Evolutionary conservation across 495 filamentous ascomycete species (phyloP).

Genomic region (Aspergillus kassunensis): DNA sequence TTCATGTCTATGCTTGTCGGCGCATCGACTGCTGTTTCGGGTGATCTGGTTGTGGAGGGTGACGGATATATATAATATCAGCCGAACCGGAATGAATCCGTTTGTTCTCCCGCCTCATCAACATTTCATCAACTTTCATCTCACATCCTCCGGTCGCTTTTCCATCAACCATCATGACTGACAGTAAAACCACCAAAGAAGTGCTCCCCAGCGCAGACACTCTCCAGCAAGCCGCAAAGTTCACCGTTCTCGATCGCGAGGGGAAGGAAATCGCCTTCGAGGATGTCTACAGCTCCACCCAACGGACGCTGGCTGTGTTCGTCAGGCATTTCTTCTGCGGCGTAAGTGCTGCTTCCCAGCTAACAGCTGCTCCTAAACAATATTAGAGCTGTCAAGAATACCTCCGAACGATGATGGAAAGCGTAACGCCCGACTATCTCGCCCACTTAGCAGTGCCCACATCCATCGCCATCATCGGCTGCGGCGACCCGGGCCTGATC

Average conservation of each 20-base stretch:
- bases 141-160: too few species aligned
- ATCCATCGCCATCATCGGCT: conserved; percentile 70
- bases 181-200: too few species aligned
- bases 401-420: conserved; percentile 57
- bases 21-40: not conserved
- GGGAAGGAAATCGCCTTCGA: conserved; percentile 63
- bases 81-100: too few species aligned
- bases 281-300: conserved; percentile 57
- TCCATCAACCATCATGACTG: too few species aligned
- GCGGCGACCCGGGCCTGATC: conserved; percentile 72
- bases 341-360: conserved; percentile 42
- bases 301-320: conserved; percentile 70
- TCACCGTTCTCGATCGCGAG: conserved; percentile 60
- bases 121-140: not conserved
- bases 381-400: conserved; percentile 59
- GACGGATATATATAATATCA: too few species aligned
- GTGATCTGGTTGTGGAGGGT: too few species aligned
- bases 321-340: conserved; percentile 90
- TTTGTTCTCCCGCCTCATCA: not conserved
- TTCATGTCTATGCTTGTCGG: not conserved
- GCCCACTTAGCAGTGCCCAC: conserved; percentile 51
- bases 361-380: not conserved
- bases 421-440: conserved; percentile 50
- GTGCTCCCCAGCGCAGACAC: conserved; percentile 47
- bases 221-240: conserved; percentile 48